Base-by-base conservation (phyloP, 176 grass and related monocot species). In the Poa annua region DNA sequence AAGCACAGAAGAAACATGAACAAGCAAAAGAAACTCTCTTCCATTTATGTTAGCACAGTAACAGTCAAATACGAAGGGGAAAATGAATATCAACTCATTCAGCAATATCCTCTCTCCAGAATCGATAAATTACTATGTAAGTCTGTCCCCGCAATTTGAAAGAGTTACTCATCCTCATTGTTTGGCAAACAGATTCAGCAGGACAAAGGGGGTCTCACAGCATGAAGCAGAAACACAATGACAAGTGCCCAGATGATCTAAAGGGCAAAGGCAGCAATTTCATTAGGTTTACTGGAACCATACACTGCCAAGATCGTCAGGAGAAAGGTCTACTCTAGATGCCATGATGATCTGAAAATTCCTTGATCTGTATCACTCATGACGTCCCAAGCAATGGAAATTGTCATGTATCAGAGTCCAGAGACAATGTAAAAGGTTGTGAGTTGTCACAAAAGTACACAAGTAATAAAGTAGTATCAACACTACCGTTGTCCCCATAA, bases 401-500 rank as follows among this genome's bases (percentile, higher is more conserved):
- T 49, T 11, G 16, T 7, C 5, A 20, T 9, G 49, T 21, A 50
- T 74, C 45, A 51, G 15, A 74, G 13, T 74, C 47, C 45, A 64
- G 8, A 63, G 53, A 78, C 21, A 83, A 63, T 29, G 19, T 38
- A 66, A 16, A 75, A 86, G 68, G 24, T 5, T 55, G 48, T 74
- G 69, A 33, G 36, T 72, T 54, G 24, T 66, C 7, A 38, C 6
- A 20, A 42, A 65, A 68, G 39, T 7, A 68, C 33, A 66, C 35
- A 67, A 67, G 48, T 61, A 77, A 59, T 21, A 79, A 54, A 59
- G 54, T 60, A 15, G 25, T 11, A 44, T 9, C 8, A 22, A 66
- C 41, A 47, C 26, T 68, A 55, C 25, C 9, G 34, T 19, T 1
- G 29, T 79, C 24, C 47, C 74, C 70, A 22, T 8, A 67, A 66